Conservation (phyloP, 371 early-diverging fungal genomes). For the Mucor indicus region DNA sequence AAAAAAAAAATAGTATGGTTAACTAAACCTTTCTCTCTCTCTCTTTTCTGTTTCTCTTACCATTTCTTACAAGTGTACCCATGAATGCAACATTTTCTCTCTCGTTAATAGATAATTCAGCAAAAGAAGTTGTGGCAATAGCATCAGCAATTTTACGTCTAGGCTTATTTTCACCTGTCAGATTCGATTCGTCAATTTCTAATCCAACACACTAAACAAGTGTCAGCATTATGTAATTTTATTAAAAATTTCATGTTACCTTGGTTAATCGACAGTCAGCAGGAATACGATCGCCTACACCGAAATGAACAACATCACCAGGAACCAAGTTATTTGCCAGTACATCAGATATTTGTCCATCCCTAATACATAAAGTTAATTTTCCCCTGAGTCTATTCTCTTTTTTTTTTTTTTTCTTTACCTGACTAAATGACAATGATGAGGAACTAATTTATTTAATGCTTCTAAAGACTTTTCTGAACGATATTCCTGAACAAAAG, state of each 20-base stretch:
- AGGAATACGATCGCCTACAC: conserved; percentile 87
- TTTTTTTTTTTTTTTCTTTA: conserved; percentile 19
- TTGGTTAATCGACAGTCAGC: conserved; percentile 77
- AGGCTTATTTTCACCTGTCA: conserved; percentile 90
- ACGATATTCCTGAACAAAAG: conserved; percentile 88
- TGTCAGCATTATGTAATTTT: not conserved
- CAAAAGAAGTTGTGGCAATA: conserved; percentile 39
- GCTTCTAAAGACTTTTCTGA: conserved; percentile 86
- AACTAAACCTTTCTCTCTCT: not conserved
- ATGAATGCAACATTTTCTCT: conserved; percentile 84
- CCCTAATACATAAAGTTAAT: no score
- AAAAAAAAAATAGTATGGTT: no score
- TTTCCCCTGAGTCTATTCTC: no score
- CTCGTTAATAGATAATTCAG: conserved; percentile 67
- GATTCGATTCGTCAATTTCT: conserved; percentile 83
- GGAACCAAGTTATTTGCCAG: conserved; percentile 78
- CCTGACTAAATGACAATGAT: conserved; percentile 79
- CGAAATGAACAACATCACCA: conserved; percentile 81
- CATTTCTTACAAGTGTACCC: conserved; percentile 84
- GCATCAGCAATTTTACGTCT: conserved; percentile 62
- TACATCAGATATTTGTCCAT: conserved; percentile 54
- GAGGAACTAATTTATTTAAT: conserved; percentile 84
- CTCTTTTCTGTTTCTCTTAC: conserved; percentile 19
- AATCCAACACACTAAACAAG: conserved; percentile 62
- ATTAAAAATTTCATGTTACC: conserved; percentile 28